Base-by-base conservation (phyloP, 1,139 yeast species). In the Suhomyces atakaporum region DNA sequence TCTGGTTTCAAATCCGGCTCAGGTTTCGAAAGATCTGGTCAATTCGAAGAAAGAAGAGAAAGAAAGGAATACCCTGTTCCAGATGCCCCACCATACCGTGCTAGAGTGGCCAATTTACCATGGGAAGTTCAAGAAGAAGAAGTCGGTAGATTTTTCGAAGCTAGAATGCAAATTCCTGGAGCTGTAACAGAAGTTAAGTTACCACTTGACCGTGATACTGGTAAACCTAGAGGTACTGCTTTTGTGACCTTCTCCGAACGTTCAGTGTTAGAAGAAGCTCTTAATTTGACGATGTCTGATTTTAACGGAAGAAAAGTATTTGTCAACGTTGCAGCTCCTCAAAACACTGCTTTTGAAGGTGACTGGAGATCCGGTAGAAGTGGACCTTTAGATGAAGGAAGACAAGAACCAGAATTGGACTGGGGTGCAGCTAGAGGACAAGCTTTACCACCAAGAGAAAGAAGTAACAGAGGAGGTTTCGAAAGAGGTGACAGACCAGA, bases 291-390 rank as follows among this genome's bases (percentile, higher is more conserved):
- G 44, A 80, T 79, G 51, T 62, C 79, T 39, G 81, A 77, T 45
- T 71, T 87, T 54, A 75, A 76, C 42, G 94, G 89, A 38, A 82
- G 96, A 67, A 79, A 80, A 52, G 77, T 88, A 45, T 86, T 79
- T 49, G 87, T 94, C 39, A 79, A 81, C 49, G 97, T 92, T 40
- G 97, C 97, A 35, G 96, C 95, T 41, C 95, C 95, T 44, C 82
- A 77, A 51, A 80, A 71, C 51, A 74, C 66, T 36, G 75, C 71
- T 31, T 66, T 68, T 38, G 75, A 70, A 37, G 61, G 68, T 49
- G 75, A 69, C 56, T 70, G 76, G 76, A 63, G 69, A 54, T 54
- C 65, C 11, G 54, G 63, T 38, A 62, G 80, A 62, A 54, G 69
- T 39, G 56, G 61, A 21, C 73, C 74, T 14, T 51, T 58, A 28